These are phyloP conservation scores for Ceratobasidium theobromae DNA, from an alignment of 1,284 basidiomycete genomes.

Conservation along the genomic window DNA sequence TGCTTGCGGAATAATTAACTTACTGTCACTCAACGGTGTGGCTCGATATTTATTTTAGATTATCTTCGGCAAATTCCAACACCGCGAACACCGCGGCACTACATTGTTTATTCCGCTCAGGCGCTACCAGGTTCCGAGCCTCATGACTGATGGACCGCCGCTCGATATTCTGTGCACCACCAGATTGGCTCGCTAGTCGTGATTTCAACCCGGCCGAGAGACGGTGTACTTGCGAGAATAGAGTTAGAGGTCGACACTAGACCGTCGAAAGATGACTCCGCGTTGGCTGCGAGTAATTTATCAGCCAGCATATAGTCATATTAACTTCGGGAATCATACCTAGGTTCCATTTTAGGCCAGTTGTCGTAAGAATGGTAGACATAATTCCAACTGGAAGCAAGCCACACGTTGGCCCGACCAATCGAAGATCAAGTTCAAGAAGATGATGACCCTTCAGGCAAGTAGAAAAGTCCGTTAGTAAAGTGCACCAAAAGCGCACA, in stretches of 20 bases:
- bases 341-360: conserved; percentile 88
- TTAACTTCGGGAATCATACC: conserved; percentile 50
- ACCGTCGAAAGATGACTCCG: conserved; percentile 74
- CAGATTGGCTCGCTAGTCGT: conserved; percentile 81
- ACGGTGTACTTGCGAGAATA: conserved; percentile 83
- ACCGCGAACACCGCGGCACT: no score
- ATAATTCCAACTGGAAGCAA: conserved; percentile 86
- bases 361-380: conserved; percentile 73
- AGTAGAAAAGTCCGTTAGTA: conserved; percentile 4
- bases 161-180: conserved; percentile 72
- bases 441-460: conserved; percentile 83
- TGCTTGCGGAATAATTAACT: no score
- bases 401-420: conserved; percentile 88
- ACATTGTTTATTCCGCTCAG: no score
- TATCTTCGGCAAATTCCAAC: no score
- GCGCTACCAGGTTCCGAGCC: no score
- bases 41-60: no score
- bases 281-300: conserved; percentile 44
- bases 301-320: conserved; percentile 22
- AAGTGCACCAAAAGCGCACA: background rate
- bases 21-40: no score
- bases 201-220: conserved; percentile 69
- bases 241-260: conserved; percentile 92
- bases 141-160: background rate
- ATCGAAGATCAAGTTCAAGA: conserved; percentile 69